Evolutionary conservation across 2,329 filamentous ascomycete genomes (phyloP).

Genomic region (Nemania abortiva): DNA sequence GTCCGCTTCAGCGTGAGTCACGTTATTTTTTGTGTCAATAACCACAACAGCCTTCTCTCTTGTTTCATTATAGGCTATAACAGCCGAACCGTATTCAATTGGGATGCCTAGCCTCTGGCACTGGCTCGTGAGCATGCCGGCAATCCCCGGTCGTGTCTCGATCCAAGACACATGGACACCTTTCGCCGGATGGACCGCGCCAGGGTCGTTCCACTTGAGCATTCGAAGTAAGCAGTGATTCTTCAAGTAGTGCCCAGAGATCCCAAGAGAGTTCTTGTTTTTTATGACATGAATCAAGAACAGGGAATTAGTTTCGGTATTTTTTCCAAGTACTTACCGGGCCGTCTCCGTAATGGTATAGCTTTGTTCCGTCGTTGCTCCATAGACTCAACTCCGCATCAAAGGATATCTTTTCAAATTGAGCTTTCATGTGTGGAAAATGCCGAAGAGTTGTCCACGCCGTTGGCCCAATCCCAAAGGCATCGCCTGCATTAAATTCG

Average conservation of each 20-base stretch:
- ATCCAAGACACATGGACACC: conserved; percentile 26
- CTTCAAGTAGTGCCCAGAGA: too few species aligned
- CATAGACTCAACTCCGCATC: conserved; percentile 9
- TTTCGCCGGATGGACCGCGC: conserved; percentile 6
- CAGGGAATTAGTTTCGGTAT: too few species aligned
- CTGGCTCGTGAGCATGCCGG: background rate
- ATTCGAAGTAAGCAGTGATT: background rate
- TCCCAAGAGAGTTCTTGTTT: too few species aligned
- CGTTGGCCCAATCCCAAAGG: background rate
- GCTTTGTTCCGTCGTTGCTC: too few species aligned
- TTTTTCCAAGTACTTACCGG: too few species aligned
- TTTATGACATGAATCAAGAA: too few species aligned
- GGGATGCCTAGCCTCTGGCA: too few species aligned
- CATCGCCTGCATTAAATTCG: too few species aligned
- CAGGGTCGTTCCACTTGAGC: conserved; percentile 19
- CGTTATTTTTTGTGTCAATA: conserved; percentile 35
- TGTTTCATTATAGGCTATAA: too few species aligned
- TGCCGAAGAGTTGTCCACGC: conserved; percentile 23
- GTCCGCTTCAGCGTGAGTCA: conserved; percentile 42
- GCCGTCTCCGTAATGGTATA: too few species aligned
- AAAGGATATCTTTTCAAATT: conserved; percentile 24
- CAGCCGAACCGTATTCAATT: too few species aligned
- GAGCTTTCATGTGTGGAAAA: conserved; percentile 27
- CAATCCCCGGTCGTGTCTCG: conserved; percentile 20
- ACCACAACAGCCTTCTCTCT: conserved; percentile 5